phyloP scores from a whole-genome alignment of 768 basidiomycete genomes.

The Hypholoma fasciculare region DNA sequence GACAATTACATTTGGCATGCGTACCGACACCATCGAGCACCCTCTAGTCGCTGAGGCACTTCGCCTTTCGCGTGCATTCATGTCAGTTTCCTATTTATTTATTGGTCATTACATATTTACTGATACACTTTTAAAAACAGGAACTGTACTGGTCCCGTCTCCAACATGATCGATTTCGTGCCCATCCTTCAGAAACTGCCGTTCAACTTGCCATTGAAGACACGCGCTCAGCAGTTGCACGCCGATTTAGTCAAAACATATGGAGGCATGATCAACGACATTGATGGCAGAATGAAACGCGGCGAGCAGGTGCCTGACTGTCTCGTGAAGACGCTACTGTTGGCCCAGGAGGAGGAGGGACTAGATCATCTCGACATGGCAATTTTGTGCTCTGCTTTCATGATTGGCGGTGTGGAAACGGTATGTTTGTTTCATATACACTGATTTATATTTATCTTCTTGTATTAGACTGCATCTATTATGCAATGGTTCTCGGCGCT shows the following conservation, averaged over 20 bases:
- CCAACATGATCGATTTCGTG: slow-evolving; percentile 47
- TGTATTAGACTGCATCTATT: slow-evolving; percentile 31
- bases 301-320: slow-evolving; percentile 45
- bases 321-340: slow-evolving; percentile 38
- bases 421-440: slow-evolving; percentile 18
- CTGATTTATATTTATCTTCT: not conserved
- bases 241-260: slow-evolving; percentile 35
- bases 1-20: slow-evolving; percentile 40
- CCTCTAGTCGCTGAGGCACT: slow-evolving; percentile 37
- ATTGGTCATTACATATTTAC: not conserved
- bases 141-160: slow-evolving; percentile 43
- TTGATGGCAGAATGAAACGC: slow-evolving; percentile 32
- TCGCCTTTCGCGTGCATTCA: slow-evolving; percentile 42
- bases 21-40: slow-evolving; percentile 37
- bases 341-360: slow-evolving; percentile 29
- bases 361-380: slow-evolving; percentile 39
- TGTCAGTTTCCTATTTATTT: slow-evolving; percentile 25
- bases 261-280: slow-evolving; percentile 37
- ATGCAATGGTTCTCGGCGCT: slow-evolving; percentile 39
- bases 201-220: slow-evolving; percentile 26
- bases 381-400: slow-evolving; percentile 41
- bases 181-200: slow-evolving; percentile 41
- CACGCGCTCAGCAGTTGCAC: slow-evolving; percentile 40
- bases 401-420: slow-evolving; percentile 45
- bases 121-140: slow-evolving; percentile 10